phyloP scores from a whole-genome alignment of 306 rosid genomes.

The Trifolium repens region DNA sequence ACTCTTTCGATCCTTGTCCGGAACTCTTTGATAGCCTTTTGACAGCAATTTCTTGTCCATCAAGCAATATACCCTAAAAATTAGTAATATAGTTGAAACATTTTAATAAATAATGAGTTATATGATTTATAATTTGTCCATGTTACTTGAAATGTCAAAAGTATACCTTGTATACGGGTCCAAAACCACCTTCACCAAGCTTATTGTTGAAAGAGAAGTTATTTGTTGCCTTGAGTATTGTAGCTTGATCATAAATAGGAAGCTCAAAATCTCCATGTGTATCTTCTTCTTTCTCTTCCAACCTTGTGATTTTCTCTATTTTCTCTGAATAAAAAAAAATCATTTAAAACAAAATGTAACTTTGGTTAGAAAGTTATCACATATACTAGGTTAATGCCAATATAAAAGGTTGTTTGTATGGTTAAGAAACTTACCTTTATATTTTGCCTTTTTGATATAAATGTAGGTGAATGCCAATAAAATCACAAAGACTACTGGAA shows the following conservation, averaged over 20 bases:
- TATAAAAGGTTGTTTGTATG: not conserved
- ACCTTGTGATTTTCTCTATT: not conserved
- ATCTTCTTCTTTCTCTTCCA: not conserved
- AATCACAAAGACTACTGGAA: not conserved
- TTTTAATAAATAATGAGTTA: no score
- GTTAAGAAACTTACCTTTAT: slow-evolving; percentile 17
- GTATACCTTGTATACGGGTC: not conserved
- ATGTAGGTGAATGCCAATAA: slow-evolving; percentile 7
- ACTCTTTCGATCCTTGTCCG: not conserved
- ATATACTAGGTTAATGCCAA: no score
- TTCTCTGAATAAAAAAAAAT: no score
- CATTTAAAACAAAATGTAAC: not conserved
- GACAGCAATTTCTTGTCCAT: not conserved
- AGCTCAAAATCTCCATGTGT: not conserved
- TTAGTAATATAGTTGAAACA: not conserved
- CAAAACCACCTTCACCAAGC: not conserved
- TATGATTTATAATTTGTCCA: no score
- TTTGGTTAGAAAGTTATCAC: no score
- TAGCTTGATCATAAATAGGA: not conserved
- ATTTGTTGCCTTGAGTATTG: not conserved
- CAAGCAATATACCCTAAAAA: not conserved
- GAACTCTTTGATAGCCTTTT: not conserved
- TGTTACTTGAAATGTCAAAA: no score
- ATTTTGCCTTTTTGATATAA: not conserved
- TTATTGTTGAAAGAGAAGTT: not conserved